Evolutionary conservation across 345 rosid genomes (phyloP), one percentile per base, ranked within the genome.

Genomic region (Populus tremula): DNA sequence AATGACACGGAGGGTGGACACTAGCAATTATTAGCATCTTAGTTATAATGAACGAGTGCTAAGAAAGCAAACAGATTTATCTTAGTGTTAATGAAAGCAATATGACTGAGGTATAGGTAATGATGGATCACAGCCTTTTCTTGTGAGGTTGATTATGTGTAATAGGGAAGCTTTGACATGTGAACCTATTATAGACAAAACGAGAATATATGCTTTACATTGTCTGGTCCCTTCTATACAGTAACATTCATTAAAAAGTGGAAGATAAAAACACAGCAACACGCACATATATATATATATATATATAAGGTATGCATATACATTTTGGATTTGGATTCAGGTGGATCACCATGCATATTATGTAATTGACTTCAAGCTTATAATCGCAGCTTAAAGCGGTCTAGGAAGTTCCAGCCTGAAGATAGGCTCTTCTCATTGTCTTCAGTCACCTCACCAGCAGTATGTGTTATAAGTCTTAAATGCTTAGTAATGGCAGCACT

Each of bases 371-470:
- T 54, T 71, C 35, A 67, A 72, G 53, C 54, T 79, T 80, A 59
- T 62, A 50, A 31, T 67, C 78, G 87, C 85, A 93, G 99, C 81
- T 89, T 91, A 88, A 96, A 93, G 90, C 94, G 99, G 77, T 89
- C 99, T 5, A 87, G 93, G 85, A 96, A 93, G 85, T 96, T 96
- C 80, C 97, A 93, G 88, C 93, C 91, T 67, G 99, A 96, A 87
- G 99, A 96, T 64, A 89, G 98, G 87, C 90, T 93, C 66, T 91
- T 93, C 89, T 96, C 98, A 27, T 81, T 96, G 71, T 96, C 99
- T 54, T 96, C 98, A 31, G 92, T 92, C 71, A 92, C 98, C 62
- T 96, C 99, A 61, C 96, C 93, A 0, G 97, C 98, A 41, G 99
- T 93, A 86, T 72, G 94, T 91, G 66, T 76, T 56, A 10, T 70